Evolutionary conservation across 2,329 filamentous ascomycete species (phyloP).

Genomic region (Trichophyton verrucosum): DNA sequence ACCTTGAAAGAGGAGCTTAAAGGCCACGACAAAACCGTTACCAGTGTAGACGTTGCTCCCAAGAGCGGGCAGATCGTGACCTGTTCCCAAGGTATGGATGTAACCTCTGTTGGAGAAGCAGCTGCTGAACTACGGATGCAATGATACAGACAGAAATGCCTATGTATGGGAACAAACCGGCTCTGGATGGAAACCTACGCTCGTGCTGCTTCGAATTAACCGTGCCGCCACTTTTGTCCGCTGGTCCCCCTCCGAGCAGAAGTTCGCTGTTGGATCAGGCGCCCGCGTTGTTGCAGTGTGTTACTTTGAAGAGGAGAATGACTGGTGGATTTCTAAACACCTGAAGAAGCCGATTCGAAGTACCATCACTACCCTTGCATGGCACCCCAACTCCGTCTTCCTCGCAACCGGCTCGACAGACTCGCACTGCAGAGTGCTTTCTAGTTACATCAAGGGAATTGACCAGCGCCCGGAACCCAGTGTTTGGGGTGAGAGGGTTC

Average conservation of each 20-base stretch:
- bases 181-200: constrained; percentile 86
- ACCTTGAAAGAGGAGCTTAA: constrained; percentile 83
- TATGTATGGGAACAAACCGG: constrained; percentile 96
- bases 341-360: constrained; percentile 97
- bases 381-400: constrained; percentile 96
- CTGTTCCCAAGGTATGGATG: constrained; percentile 70
- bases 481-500: constrained; percentile 87
- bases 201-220: constrained; percentile 94
- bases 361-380: constrained; percentile 86
- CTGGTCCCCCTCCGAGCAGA: constrained; percentile 92
- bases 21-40: constrained; percentile 94
- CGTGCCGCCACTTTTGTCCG: constrained; percentile 91
- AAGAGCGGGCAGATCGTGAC: constrained; percentile 87
- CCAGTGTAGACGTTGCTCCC: constrained; percentile 88
- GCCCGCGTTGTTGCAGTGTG: constrained; percentile 92
- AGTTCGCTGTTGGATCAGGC: constrained; percentile 94
- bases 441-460: constrained; percentile 89
- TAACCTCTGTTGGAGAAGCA: neutral
- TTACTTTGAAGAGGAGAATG: constrained; percentile 98
- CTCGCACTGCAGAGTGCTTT: constrained; percentile 89
- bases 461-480: constrained; percentile 74
- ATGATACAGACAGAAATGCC: constrained; percentile 70
- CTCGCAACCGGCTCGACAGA: constrained; percentile 94
- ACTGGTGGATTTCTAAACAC: constrained; percentile 99
- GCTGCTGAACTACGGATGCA: neutral